Percentiles rank a stretch among this genome's conserved stretches.
Conservation (phyloP, 176 grass and related monocot species). For the Alloteropsis semialata region DNA sequence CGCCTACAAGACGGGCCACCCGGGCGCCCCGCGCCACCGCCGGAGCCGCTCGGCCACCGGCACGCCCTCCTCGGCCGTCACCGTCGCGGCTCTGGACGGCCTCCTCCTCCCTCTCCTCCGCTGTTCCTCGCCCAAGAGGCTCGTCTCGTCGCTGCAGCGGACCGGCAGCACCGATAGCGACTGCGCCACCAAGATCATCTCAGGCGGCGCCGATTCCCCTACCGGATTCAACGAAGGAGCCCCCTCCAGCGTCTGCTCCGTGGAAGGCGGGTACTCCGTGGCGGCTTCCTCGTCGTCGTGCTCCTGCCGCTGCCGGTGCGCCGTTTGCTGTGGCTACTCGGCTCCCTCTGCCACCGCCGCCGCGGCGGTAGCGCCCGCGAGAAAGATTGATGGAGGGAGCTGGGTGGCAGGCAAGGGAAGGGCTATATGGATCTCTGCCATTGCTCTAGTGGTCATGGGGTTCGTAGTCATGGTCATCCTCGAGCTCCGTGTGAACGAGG, state of each 20-base stretch:
- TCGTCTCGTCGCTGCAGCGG: constrained; percentile 23
- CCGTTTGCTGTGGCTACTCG: neutral
- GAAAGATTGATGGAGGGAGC: neutral
- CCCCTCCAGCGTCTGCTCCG: constrained; percentile 7
- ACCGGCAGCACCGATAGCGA: neutral
- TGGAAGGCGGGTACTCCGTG: neutral
- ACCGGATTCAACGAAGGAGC: neutral
- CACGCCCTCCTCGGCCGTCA: constrained; percentile 22
- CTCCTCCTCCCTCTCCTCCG: neutral
- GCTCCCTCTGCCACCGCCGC: neutral
- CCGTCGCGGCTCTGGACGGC: neutral
- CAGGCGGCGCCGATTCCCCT: neutral
- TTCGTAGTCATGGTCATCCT: neutral
- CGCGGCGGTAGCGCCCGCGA: neutral
- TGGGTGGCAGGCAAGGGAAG: neutral
- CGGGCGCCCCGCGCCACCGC: neutral
- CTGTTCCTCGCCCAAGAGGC: neutral
- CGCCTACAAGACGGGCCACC: constrained; percentile 5
- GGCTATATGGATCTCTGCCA: neutral
- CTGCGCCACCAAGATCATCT: neutral
- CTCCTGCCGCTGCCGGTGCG: neutral
- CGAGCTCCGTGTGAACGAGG: neutral
- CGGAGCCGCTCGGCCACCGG: constrained; percentile 4
- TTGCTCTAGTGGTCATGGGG: neutral
- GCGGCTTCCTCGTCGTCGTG: neutral